Evolutionary conservation across 2,329 filamentous ascomycete genomes (phyloP), one percentile per base, ranked within the genome.

Genomic region (Dothistroma septosporum): DNA sequence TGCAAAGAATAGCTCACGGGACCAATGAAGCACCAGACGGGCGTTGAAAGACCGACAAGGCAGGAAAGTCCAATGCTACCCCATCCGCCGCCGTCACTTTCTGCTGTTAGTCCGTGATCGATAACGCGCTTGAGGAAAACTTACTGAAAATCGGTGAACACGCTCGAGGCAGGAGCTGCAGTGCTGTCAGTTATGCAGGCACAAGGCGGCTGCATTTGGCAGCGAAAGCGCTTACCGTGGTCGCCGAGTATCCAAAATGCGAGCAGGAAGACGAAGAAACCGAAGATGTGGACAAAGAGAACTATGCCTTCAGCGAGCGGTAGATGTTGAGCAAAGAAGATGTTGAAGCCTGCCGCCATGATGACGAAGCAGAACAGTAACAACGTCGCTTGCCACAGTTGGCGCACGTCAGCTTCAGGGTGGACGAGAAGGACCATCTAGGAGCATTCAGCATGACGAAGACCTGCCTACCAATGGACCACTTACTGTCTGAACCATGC

Each of bases 251-350:
- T 70, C 72, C 72, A 75, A 57, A 75, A 68, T 2, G 76, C 70
- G 31, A 78, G 71, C 35, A 79, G 72, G 61, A 79, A 74, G 32
- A 73, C 72, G 60, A 80, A 69, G 70, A 79, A 80, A n/a, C 73
- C 77, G 47, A 78, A 72, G 14, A 80, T 70, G 61, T 80, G 78
- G 31, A 79, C 63, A 57, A 73, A 69, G 1, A 74, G 64, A 44
- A 75, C 65, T n/a, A 75, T 68, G 9, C 72, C 71, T 63, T 76
- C 71, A 0, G 68, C 67, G n/a, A 72, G 62, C 6, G 74, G 73
- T 14, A 76, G 62, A 44, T 73, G 67, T 41, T 70, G 68, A 1
- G 71, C 72, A 54, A 70, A 67, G 57, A 70, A 73, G 54, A 74
- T 72, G 64, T 76, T 76, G 70, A 76, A 75, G 4, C 64, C 66